phyloP scores from a whole-genome alignment of 2,329 filamentous ascomycete genomes.

The Juglanconis oblonga region DNA sequence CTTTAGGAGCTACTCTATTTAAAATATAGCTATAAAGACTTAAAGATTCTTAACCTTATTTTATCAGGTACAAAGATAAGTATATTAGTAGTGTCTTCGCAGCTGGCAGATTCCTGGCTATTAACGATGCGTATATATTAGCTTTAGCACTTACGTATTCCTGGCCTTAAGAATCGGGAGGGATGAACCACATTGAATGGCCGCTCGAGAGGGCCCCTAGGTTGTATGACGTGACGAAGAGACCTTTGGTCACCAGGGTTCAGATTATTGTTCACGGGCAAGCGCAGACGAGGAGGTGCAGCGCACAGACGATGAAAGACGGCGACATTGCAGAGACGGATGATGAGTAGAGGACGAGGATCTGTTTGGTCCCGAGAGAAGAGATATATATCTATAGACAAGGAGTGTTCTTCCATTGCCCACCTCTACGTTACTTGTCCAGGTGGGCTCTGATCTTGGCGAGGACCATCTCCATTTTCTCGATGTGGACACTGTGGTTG shows the following conservation, averaged over 20 bases:
- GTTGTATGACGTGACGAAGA: constrained; percentile 32
- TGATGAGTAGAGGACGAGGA: constrained; percentile 31
- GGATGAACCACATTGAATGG: neutral
- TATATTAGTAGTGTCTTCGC: constrained; percentile 35
- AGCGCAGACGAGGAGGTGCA: constrained; percentile 10
- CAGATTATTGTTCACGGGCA: constrained; percentile 28
- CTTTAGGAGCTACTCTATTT: no score
- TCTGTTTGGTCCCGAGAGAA: constrained; percentile 17
- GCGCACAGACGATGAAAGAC: neutral
- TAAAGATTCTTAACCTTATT: no score
- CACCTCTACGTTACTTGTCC: neutral
- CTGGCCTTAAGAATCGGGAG: neutral
- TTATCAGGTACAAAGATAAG: no score
- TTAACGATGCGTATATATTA: constrained; percentile 36
- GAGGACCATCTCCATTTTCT: constrained; percentile 31
- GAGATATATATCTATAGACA: no score
- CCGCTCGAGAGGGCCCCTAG: constrained; percentile 19
- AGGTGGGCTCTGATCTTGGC: constrained; percentile 22
- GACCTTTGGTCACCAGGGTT: constrained; percentile 32
- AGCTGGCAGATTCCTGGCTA: constrained; percentile 35
- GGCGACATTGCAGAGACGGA: constrained; percentile 30
- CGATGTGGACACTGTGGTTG: constrained; percentile 35
- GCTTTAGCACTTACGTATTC: constrained; percentile 22
- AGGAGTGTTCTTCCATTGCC: neutral
- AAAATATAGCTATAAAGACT: no score